Evolutionary conservation across 331 rosid species (phyloP).

Genomic region (Acacia concinna): DNA sequence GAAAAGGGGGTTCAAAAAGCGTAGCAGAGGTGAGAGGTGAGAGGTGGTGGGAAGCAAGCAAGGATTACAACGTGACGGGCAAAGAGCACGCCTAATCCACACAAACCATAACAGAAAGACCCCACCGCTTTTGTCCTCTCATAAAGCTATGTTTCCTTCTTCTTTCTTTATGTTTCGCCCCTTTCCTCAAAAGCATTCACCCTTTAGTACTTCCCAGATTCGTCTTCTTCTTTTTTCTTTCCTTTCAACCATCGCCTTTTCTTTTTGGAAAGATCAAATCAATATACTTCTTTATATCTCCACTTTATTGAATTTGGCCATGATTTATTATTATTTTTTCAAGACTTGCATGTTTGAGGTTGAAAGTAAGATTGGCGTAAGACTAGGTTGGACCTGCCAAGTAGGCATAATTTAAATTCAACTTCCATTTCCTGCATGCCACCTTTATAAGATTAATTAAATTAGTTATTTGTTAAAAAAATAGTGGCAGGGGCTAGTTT

Average conservation of each 20-base stretch:
- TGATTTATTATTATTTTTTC: neutral
- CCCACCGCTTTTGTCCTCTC: slow-evolving; percentile 57
- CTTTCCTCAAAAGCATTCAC: neutral
- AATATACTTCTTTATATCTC: neutral
- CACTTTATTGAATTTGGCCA: neutral
- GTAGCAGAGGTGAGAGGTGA: slow-evolving; percentile 31
- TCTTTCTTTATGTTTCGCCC: neutral
- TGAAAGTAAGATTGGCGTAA: neutral
- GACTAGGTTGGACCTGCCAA: neutral
- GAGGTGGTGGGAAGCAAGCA: slow-evolving; percentile 33
- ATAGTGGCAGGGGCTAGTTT: too few species aligned
- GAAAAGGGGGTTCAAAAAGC: slow-evolving; percentile 18
- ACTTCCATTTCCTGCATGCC: too few species aligned
- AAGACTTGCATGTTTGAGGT: neutral
- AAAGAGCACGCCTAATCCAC: slow-evolving; percentile 61
- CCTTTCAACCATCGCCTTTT: neutral
- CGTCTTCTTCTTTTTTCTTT: too few species aligned
- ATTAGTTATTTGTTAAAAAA: too few species aligned
- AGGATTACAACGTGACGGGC: slow-evolving; percentile 50
- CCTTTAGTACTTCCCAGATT: neutral
- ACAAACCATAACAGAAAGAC: slow-evolving; percentile 47
- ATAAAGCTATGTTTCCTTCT: neutral
- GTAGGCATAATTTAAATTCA: neutral
- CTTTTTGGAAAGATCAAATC: neutral
- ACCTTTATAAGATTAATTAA: too few species aligned